Conservation (phyloP, 2,329 filamentous ascomycete genomes). For the Diplodia mutila region DNA sequence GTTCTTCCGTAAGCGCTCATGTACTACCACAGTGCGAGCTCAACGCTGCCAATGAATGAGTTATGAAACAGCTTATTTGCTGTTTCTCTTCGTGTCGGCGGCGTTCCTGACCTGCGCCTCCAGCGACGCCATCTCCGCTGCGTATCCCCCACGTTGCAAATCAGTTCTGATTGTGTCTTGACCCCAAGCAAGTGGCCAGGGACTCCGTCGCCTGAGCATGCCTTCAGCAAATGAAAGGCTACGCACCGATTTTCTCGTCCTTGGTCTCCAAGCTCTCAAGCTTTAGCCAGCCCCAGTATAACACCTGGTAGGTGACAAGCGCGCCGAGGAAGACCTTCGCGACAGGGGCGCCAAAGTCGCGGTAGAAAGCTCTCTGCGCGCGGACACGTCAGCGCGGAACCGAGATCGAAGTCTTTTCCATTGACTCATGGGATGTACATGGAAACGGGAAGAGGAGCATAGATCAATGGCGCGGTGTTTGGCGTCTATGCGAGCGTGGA, state of each 20-base stretch:
- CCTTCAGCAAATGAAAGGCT: background rate
- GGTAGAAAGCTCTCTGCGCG: conserved; percentile 70
- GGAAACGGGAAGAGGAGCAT: background rate
- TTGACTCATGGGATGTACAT: background rate
- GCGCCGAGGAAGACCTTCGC: conserved; percentile 75
- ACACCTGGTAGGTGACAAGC: conserved; percentile 76
- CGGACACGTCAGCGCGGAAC: background rate
- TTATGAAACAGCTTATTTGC: background rate
- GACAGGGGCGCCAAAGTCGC: conserved; percentile 72
- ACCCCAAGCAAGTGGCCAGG: no score
- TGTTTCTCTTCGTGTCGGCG: background rate
- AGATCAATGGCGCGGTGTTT: background rate
- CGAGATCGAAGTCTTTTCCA: no score
- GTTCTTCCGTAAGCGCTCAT: background rate
- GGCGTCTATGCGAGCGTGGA: background rate
- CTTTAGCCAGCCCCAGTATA: conserved; percentile 75
- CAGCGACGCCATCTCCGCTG: conserved; percentile 20
- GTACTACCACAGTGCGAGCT: background rate
- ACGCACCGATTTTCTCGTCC: conserved; percentile 59
- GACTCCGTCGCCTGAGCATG: background rate
- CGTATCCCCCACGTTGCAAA: background rate
- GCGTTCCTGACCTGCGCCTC: conserved; percentile 14
- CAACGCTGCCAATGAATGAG: background rate
- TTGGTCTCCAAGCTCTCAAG: conserved; percentile 73
- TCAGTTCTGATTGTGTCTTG: background rate